Conservation (phyloP, 495 filamentous ascomycete species). For the Hypomontagnella submonticulosa region DNA sequence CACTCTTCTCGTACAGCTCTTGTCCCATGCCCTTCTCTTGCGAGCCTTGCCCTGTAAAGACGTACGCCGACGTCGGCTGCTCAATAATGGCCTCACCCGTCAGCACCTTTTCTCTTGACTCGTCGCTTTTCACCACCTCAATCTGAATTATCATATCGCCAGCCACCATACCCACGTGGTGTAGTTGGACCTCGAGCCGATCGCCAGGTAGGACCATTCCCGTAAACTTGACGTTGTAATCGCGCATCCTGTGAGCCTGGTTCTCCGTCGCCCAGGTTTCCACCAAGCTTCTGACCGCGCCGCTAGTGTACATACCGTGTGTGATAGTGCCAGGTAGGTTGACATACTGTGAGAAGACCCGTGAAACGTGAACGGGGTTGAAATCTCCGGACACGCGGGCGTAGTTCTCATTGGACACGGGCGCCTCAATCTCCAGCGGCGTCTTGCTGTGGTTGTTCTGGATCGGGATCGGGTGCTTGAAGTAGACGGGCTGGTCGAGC, state of each 20-base stretch:
- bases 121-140: conserved; percentile 76
- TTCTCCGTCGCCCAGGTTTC: conserved; percentile 96
- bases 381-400: conserved; percentile 89
- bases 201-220: conserved; percentile 92
- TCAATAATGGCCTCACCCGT: conserved; percentile 88
- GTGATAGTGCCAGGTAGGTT: conserved; percentile 87
- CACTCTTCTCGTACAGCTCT: conserved; percentile 84
- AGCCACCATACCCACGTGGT: conserved; percentile 88
- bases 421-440: conserved; percentile 77
- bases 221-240: conserved; percentile 82
- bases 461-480: conserved; percentile 86
- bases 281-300: conserved; percentile 84
- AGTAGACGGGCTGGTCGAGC: conserved; percentile 86
- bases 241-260: conserved; percentile 85
- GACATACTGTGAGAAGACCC: conserved; percentile 85
- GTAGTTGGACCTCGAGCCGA: conserved; percentile 80
- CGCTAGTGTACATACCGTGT: conserved; percentile 92
- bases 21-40: conserved; percentile 96
- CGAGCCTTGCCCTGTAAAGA: conserved; percentile 89
- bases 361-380: conserved; percentile 90
- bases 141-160: conserved; percentile 92
- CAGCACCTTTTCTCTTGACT: conserved; percentile 84
- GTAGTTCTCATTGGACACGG: conserved; percentile 87
- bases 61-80: conserved; percentile 84
- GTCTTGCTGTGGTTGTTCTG: conserved; percentile 73